These are phyloP conservation scores for Erysimum cheiri DNA, from an alignment of 441 rosid genomes.

Conservation along the genomic window DNA sequence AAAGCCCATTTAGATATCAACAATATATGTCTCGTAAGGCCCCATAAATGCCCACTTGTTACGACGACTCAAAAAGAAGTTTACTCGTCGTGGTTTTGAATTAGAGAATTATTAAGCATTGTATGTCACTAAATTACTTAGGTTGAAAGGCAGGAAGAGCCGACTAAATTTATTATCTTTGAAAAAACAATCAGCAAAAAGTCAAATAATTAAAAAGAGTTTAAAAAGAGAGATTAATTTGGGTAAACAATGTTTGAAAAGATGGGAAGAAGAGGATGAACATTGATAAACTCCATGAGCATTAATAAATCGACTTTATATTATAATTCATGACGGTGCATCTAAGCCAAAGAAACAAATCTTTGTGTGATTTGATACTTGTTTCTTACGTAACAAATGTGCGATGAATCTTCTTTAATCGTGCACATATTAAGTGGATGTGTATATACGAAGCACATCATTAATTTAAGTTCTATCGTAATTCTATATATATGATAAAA, in stretches of 20 bases:
- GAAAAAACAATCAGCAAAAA: background rate
- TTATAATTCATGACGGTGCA: slow-evolving; percentile 45
- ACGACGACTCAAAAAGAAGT: background rate
- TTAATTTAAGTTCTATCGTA: background rate
- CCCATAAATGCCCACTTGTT: slow-evolving; percentile 12
- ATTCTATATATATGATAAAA: background rate
- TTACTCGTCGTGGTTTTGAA: slow-evolving; percentile 22
- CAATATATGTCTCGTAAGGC: slow-evolving; percentile 1
- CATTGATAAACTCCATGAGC: slow-evolving; percentile 39
- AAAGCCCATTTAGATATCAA: slow-evolving; percentile 25
- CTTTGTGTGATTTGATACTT: slow-evolving; percentile 42
- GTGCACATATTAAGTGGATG: slow-evolving; percentile 41
- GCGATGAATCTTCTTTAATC: slow-evolving; percentile 42
- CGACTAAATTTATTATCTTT: slow-evolving; percentile 26
- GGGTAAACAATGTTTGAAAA: slow-evolving; percentile 32
- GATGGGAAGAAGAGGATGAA: slow-evolving; percentile 44
- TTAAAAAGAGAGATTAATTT: slow-evolving; percentile 31
- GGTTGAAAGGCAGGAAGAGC: slow-evolving; percentile 26
- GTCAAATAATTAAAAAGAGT: slow-evolving; percentile 20
- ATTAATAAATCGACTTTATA: slow-evolving; percentile 27
- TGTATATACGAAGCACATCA: slow-evolving; percentile 19
- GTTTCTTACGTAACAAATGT: slow-evolving; percentile 39
- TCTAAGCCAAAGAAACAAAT: slow-evolving; percentile 38
- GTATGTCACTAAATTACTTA: slow-evolving; percentile 25
- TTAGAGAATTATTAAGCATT: slow-evolving; percentile 26